Percentiles rank a stretch among this genome's conserved stretches.
Conservation (phyloP, 768 basidiomycete species). For the Asterophora parasitica region DNA sequence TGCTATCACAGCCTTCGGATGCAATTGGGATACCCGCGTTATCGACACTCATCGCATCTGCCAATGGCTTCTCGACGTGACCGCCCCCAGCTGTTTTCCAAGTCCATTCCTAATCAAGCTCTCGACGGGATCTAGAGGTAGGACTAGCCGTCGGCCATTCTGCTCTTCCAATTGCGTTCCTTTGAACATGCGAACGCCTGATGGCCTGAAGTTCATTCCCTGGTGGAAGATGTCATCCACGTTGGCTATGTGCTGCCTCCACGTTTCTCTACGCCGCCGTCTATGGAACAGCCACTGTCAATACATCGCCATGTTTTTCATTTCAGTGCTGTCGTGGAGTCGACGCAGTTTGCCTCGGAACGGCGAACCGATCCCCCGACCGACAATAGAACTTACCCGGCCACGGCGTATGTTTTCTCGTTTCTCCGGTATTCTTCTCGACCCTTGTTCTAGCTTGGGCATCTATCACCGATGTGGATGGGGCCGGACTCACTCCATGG, state of each 20-base stretch:
- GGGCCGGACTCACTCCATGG: background rate
- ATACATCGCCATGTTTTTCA: background rate
- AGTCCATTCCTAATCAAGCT: too few species aligned
- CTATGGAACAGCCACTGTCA: background rate
- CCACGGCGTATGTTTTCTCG: background rate
- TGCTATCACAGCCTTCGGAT: too few species aligned
- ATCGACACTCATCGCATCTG: slow-evolving; percentile 4
- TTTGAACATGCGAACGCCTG: slow-evolving; percentile 4
- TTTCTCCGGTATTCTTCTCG: background rate
- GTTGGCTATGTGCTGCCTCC: background rate
- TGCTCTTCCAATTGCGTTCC: background rate
- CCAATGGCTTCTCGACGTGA: background rate
- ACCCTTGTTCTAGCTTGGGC: background rate
- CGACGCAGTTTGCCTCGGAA: background rate
- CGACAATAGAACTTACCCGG: background rate
- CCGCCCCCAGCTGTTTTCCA: too few species aligned
- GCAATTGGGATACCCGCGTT: background rate
- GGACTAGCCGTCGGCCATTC: background rate
- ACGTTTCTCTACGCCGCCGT: background rate
- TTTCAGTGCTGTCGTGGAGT: background rate
- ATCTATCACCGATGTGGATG: background rate
- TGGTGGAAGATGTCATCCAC: background rate
- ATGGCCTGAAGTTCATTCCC: background rate
- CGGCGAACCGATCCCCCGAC: background rate
- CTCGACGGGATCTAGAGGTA: background rate